A percentile compares a stretch with the other conserved stretches of the same genome.
phyloP scores from a whole-genome alignment of 768 basidiomycete species.

The Rhodotorula sphaerocarpa region DNA sequence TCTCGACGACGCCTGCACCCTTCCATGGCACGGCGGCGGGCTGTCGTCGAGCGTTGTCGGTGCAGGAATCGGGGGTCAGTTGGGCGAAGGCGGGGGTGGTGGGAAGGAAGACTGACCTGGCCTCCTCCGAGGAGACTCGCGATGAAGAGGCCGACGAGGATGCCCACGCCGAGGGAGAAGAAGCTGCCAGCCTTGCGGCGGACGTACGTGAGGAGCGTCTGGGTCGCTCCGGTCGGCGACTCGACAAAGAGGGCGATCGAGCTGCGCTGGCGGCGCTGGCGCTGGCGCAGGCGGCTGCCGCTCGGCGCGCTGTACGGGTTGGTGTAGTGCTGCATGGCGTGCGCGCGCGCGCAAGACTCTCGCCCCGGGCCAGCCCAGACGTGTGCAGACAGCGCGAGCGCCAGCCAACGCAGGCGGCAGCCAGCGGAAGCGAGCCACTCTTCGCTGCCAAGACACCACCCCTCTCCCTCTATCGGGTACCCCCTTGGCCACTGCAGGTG shows the following conservation, averaged over 20 bases:
- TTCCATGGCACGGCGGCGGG: slow-evolving; percentile 25
- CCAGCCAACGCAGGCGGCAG: too few relatives aligned
- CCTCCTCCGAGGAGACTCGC: slow-evolving; percentile 23
- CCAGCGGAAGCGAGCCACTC: too few relatives aligned
- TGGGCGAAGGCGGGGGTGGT: not conserved
- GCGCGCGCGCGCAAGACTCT: not conserved
- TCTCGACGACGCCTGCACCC: slow-evolving; percentile 22
- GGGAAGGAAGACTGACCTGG: not conserved
- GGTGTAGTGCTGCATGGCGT: not conserved
- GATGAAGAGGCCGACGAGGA: slow-evolving; percentile 29
- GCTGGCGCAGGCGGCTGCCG: slow-evolving; percentile 11
- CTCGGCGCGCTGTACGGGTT: slow-evolving; percentile 10
- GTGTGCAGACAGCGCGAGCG: not conserved
- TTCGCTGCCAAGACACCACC: not conserved
- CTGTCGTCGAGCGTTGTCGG: not conserved
- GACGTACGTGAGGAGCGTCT: slow-evolving; percentile 17
- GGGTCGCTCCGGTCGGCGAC: slow-evolving; percentile 7
- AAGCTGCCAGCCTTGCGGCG: slow-evolving; percentile 24
- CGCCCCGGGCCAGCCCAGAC: not conserved
- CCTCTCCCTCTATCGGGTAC: too few relatives aligned
- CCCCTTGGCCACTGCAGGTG: too few relatives aligned
- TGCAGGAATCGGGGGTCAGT: not conserved
- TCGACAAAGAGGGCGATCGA: slow-evolving; percentile 20
- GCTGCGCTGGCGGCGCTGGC: slow-evolving; percentile 13
- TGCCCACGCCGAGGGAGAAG: slow-evolving; percentile 24